These are phyloP conservation scores for Wickerhamiella hasegawae DNA, from an alignment of 805 yeast genomes.

Conservation along the genomic window DNA sequence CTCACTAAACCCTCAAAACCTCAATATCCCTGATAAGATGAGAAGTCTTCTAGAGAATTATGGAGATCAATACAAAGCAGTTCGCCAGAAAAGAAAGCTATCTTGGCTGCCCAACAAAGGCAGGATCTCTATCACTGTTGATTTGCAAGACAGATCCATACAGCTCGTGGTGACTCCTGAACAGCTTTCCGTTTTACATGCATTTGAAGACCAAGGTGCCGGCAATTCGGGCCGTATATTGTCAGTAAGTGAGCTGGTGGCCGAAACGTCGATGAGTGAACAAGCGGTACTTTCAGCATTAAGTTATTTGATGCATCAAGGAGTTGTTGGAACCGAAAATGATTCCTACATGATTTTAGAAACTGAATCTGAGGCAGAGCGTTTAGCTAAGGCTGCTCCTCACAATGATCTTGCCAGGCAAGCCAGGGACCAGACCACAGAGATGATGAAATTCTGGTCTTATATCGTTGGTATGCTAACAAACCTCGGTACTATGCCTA, in stretches of 20 bases:
- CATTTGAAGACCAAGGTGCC: conserved; percentile 25
- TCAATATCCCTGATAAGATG: no score
- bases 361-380: conserved; percentile 13
- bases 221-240: conserved; percentile 7
- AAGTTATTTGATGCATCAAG: conserved; percentile 48
- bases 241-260: conserved; percentile 22
- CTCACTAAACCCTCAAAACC: no score
- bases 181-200: conserved; percentile 45
- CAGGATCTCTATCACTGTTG: conserved; percentile 41
- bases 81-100: conserved; percentile 45
- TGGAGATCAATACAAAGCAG: no score
- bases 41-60: no score
- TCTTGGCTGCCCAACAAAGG: conserved; percentile 46
- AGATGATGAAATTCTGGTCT: conserved; percentile 29
- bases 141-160: conserved; percentile 30
- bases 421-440: conserved; percentile 7
- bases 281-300: conserved; percentile 27
- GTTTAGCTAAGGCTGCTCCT: conserved; percentile 9
- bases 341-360: conserved; percentile 30
- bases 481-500: conserved; percentile 35
- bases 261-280: conserved; percentile 28
- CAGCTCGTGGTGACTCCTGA: conserved; percentile 45
- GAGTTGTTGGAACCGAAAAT: conserved; percentile 32
- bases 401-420: conserved; percentile 17
- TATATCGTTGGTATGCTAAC: conserved; percentile 40